phyloP scores from a whole-genome alignment of 2,329 filamentous ascomycete species.

The Lecanoromycetidae sp. region DNA sequence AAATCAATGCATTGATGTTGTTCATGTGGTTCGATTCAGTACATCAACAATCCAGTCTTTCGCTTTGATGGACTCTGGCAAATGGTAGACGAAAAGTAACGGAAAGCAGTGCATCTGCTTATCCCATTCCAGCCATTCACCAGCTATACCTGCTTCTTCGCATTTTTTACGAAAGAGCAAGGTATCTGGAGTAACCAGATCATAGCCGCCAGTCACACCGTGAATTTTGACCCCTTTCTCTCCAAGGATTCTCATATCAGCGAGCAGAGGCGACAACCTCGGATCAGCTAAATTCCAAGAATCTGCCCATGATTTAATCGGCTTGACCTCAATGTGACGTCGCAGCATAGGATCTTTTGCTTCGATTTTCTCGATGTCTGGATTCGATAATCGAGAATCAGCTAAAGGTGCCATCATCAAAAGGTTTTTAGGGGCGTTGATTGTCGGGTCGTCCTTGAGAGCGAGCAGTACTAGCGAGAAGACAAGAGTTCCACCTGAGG shows the following conservation, averaged over 20 bases:
- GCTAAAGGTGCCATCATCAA: constrained; percentile 39
- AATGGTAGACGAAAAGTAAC: constrained; percentile 36
- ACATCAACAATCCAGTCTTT: constrained; percentile 32
- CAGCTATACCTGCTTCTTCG: constrained; percentile 32
- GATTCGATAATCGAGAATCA: constrained; percentile 37
- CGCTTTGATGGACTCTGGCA: constrained; percentile 37
- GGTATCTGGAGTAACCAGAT: constrained; percentile 43
- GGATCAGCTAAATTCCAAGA: constrained; percentile 33
- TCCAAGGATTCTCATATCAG: constrained; percentile 27
- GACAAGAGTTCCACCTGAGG: constrained; percentile 43
- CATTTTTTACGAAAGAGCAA: constrained; percentile 37
- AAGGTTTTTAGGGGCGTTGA: constrained; percentile 24
- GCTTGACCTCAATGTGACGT: constrained; percentile 30
- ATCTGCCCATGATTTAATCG: constrained; percentile 33
- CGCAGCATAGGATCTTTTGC: constrained; percentile 37
- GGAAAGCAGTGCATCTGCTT: constrained; percentile 51
- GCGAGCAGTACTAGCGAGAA: constrained; percentile 21
- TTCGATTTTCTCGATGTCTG: constrained; percentile 31
- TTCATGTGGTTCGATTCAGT: not conserved
- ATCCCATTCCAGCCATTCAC: constrained; percentile 48
- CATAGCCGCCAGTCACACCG: constrained; percentile 40
- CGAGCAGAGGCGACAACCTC: constrained; percentile 38
- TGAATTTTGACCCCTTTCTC: constrained; percentile 36
- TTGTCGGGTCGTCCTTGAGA: constrained; percentile 24
- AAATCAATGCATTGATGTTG: too few species aligned